Evolutionary conservation across 768 basidiomycete genomes (phyloP).

Genomic region (Phanerodontia chrysosporium): DNA sequence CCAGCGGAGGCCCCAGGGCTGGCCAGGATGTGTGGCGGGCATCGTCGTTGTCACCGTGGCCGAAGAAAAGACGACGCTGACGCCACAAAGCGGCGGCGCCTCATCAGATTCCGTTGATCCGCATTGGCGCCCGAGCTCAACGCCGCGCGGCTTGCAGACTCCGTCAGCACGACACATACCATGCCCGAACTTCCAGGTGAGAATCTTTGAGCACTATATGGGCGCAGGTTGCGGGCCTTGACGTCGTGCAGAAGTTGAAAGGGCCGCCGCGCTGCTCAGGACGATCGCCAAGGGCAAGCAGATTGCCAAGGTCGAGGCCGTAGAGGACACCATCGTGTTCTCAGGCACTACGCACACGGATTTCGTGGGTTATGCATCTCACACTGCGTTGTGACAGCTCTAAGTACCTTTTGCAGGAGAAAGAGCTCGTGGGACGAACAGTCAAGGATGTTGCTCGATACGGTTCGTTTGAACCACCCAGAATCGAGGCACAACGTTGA

Average conservation of each 20-base stretch:
- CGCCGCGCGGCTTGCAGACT: too few species aligned
- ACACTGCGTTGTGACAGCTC: neutral
- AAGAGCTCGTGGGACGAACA: constrained; percentile 46
- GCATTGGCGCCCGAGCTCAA: neutral
- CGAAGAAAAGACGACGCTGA: neutral
- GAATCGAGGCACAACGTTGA: neutral
- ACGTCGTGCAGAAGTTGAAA: constrained; percentile 77
- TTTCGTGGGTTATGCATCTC: constrained; percentile 47
- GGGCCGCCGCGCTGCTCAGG: constrained; percentile 54
- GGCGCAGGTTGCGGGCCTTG: too few species aligned
- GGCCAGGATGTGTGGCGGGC: neutral
- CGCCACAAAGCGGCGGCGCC: neutral
- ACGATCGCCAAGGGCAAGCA: constrained; percentile 47
- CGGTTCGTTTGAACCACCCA: constrained; percentile 27
- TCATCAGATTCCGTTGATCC: too few species aligned
- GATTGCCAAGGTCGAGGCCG: constrained; percentile 54
- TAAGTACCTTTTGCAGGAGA: constrained; percentile 35
- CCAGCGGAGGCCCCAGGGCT: constrained; percentile 30
- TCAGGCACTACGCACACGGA: constrained; percentile 31
- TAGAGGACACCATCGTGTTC: constrained; percentile 12
- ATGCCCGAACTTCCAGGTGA: constrained; percentile 21
- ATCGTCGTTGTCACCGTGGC: neutral
- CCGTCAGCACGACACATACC: too few species aligned
- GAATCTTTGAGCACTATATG: neutral
- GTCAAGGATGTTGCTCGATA: constrained; percentile 48